A percentile compares a stretch with the other conserved stretches of the same genome.
phyloP scores from a whole-genome alignment of 306 rosid species.

The Pyrus pyrifolia region DNA sequence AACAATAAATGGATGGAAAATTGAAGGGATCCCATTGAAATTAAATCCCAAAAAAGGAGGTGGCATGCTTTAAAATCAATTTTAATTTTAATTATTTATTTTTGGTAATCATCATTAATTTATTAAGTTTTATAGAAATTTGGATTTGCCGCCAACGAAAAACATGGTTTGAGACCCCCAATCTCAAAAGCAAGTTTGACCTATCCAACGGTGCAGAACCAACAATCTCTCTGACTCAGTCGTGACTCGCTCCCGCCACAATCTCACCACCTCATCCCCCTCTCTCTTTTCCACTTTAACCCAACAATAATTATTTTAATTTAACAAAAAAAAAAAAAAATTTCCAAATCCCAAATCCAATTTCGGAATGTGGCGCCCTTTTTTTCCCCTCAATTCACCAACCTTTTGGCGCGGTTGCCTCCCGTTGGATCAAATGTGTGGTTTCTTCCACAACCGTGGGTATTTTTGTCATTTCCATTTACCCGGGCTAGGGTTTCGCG shows the following conservation, averaged over 20 bases:
- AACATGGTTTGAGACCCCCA: background rate
- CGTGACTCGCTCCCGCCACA: background rate
- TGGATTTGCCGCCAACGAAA: slow-evolving; percentile 23
- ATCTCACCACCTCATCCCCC: background rate
- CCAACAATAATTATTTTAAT: background rate
- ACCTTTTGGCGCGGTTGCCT: slow-evolving; percentile 48
- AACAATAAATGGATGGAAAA: background rate
- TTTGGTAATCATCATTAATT: too few relatives aligned
- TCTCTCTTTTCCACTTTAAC: background rate
- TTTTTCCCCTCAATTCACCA: slow-evolving; percentile 21
- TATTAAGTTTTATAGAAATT: background rate
- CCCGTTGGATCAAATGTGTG: background rate
- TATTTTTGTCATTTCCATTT: slow-evolving; percentile 15
- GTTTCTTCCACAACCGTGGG: slow-evolving; percentile 19
- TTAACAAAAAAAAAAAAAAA: background rate
- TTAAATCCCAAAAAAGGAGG: too few relatives aligned
- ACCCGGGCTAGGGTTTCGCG: slow-evolving; percentile 67
- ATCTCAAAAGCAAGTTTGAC: slow-evolving; percentile 15
- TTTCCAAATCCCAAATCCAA: background rate
- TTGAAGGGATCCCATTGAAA: background rate
- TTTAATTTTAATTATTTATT: too few relatives aligned
- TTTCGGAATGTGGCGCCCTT: slow-evolving; percentile 36
- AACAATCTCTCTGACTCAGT: background rate
- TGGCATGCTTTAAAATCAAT: background rate
- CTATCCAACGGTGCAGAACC: slow-evolving; percentile 17